phyloP scores from a whole-genome alignment of 2,329 filamentous ascomycete species.

The Talaromyces sp. region DNA sequence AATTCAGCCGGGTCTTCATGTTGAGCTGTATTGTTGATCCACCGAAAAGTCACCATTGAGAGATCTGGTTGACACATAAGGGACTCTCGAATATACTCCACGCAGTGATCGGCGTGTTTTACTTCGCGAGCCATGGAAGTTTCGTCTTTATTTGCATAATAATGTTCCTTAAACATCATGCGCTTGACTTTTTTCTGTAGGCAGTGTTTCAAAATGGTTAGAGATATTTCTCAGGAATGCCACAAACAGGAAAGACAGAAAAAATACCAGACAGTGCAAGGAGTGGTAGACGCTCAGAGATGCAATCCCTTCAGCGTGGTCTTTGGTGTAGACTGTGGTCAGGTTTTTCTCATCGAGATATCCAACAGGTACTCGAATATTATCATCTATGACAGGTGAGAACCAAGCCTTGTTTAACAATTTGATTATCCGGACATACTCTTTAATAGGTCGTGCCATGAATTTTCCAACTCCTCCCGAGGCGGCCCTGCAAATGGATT shows the following conservation, averaged over 20 bases:
- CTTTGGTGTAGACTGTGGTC: slow-evolving; percentile 10
- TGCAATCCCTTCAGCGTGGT: slow-evolving; percentile 4
- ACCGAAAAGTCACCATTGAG: background rate
- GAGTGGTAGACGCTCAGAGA: slow-evolving; percentile 15
- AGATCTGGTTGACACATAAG: slow-evolving; percentile 14
- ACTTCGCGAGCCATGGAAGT: background rate
- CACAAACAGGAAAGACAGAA: background rate
- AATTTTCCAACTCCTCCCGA: slow-evolving; percentile 4
- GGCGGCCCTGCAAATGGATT: background rate
- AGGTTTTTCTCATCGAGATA: slow-evolving; percentile 16
- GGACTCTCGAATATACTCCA: slow-evolving; percentile 22
- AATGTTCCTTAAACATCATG: slow-evolving; percentile 17
- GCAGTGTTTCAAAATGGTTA: no score
- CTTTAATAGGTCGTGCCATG: slow-evolving; percentile 10
- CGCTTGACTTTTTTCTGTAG: slow-evolving; percentile 18
- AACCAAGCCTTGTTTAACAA: background rate
- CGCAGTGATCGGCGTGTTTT: slow-evolving; percentile 17
- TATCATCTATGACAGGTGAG: slow-evolving; percentile 5
- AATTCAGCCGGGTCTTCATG: background rate
- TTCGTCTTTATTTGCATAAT: background rate
- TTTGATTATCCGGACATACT: background rate
- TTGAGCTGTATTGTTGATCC: background rate
- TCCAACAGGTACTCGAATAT: slow-evolving; percentile 4
- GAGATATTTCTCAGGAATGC: background rate
- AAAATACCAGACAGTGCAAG: slow-evolving; percentile 13